A percentile compares a stretch with the other conserved stretches of the same genome.
Conservation (phyloP, 1,284 basidiomycete species). For the Cryptococcus sp. region DNA sequence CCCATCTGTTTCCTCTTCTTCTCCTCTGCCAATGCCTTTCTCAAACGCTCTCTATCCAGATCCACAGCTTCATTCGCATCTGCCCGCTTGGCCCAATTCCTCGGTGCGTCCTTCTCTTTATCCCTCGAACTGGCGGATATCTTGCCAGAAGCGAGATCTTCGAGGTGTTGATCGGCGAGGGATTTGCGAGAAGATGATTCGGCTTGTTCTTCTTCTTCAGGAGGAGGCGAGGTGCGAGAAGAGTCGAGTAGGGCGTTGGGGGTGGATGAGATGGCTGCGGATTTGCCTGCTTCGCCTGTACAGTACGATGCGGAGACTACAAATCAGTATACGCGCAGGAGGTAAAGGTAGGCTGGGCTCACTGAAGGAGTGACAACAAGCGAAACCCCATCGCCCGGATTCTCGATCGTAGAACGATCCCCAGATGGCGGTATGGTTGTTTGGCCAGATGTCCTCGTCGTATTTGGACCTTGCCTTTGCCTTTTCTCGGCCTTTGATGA, state of each 20-base stretch:
- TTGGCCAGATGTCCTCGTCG: conserved; percentile 87
- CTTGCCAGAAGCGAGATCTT: conserved; percentile 23
- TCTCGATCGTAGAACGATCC: conserved; percentile 85
- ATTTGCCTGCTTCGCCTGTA: conserved; percentile 79
- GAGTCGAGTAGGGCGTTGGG: conserved; percentile 60
- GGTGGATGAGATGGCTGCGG: conserved; percentile 65
- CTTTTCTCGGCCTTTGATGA: conserved; percentile 86
- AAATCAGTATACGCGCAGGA: background rate
- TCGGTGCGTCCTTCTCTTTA: conserved; percentile 46
- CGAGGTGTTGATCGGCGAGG: conserved; percentile 42
- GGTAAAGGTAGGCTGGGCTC: background rate
- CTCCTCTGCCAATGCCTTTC: conserved; percentile 68
- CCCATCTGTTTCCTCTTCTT: conserved; percentile 64
- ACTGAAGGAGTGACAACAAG: conserved; percentile 78
- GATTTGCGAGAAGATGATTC: conserved; percentile 29
- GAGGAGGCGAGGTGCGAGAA: conserved; percentile 39
- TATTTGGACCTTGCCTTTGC: conserved; percentile 85
- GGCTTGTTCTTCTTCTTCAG: conserved; percentile 25
- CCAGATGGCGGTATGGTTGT: conserved; percentile 93
- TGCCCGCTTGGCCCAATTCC: conserved; percentile 52
- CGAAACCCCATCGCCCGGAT: conserved; percentile 80
- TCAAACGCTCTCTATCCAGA: conserved; percentile 63
- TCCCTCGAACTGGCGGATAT: conserved; percentile 25
- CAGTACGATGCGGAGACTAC: conserved; percentile 82
- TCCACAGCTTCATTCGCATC: conserved; percentile 66